These are phyloP conservation scores for Pseudogymnoascus sp. DNA, from an alignment of 2,329 filamentous ascomycete species.

Conservation along the genomic window DNA sequence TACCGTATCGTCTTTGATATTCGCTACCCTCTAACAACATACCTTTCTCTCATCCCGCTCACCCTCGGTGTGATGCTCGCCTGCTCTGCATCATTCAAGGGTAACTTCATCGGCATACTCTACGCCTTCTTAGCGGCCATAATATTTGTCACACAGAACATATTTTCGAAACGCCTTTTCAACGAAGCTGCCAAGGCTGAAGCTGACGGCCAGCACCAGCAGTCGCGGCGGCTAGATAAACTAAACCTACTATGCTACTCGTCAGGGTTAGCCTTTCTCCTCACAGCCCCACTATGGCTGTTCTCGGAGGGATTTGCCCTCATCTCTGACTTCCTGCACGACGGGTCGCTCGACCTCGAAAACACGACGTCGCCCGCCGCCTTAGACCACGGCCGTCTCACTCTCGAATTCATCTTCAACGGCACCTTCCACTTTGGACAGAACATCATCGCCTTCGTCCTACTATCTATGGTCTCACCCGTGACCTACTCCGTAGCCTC, in stretches of 20 bases:
- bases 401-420: slow-evolving; percentile 91
- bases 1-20: slow-evolving; percentile 87
- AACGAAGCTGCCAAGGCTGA: slow-evolving; percentile 86
- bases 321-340: slow-evolving; percentile 66
- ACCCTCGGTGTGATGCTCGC: slow-evolving; percentile 93
- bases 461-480: slow-evolving; percentile 86
- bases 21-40: slow-evolving; percentile 77
- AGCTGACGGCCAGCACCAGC: slow-evolving; percentile 54
- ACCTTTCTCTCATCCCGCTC: slow-evolving; percentile 79
- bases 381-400: slow-evolving; percentile 63
- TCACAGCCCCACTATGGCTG: slow-evolving; percentile 87
- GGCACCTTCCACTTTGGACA: slow-evolving; percentile 94
- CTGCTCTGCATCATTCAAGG: slow-evolving; percentile 74
- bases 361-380: slow-evolving; percentile 47
- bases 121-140: slow-evolving; percentile 85
- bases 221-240: slow-evolving; percentile 81
- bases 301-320: slow-evolving; percentile 78
- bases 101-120: slow-evolving; percentile 80
- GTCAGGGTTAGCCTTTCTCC: slow-evolving; percentile 81
- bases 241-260: slow-evolving; percentile 95
- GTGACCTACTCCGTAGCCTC: slow-evolving; percentile 96
- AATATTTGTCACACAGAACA: slow-evolving; percentile 96
- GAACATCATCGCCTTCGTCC: slow-evolving; percentile 87
- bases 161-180: slow-evolving; percentile 95
- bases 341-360: slow-evolving; percentile 62